These are phyloP conservation scores for Malbranchea zuffiana DNA, from an alignment of 2,329 filamentous ascomycete species.

Conservation along the genomic window DNA sequence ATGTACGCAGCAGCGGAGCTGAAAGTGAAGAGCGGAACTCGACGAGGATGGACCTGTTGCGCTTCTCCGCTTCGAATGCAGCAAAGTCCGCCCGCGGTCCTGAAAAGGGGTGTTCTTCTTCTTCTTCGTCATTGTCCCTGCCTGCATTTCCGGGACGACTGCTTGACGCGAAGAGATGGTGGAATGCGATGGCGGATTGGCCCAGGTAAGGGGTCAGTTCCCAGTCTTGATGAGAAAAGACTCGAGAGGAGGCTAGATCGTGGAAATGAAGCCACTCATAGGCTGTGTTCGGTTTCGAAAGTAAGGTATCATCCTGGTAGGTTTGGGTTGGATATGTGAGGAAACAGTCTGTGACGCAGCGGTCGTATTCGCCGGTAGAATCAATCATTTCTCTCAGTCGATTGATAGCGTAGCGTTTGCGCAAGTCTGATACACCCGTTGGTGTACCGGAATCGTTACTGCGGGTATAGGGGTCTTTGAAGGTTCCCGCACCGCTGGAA, in stretches of 20 bases:
- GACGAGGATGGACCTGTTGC: slow-evolving; percentile 63
- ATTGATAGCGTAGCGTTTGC: slow-evolving; percentile 49
- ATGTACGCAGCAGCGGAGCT: slow-evolving; percentile 60
- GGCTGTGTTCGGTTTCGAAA: slow-evolving; percentile 74
- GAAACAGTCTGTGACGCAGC: slow-evolving; percentile 62
- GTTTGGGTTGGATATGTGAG: slow-evolving; percentile 73
- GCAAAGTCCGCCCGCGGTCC: slow-evolving; percentile 72
- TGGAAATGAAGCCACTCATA: slow-evolving; percentile 97
- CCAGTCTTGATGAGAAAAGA: slow-evolving; percentile 84
- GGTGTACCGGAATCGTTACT: slow-evolving; percentile 20
- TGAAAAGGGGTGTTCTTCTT: slow-evolving; percentile 58
- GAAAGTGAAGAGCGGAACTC: slow-evolving; percentile 62
- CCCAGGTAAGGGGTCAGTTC: slow-evolving; percentile 80
- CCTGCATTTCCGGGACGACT: slow-evolving; percentile 43
- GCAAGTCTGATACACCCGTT: slow-evolving; percentile 49
- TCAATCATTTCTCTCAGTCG: slow-evolving; percentile 52
- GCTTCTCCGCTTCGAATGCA: slow-evolving; percentile 69
- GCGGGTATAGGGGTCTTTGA: slow-evolving; percentile 26
- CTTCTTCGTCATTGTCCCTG: slow-evolving; percentile 32
- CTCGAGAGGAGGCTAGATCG: slow-evolving; percentile 64
- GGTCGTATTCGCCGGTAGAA: slow-evolving; percentile 51
- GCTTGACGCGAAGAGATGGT: slow-evolving; percentile 75
- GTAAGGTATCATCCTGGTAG: slow-evolving; percentile 84
- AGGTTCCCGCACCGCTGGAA: slow-evolving; percentile 28
- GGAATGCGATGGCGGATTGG: slow-evolving; percentile 78